Percentiles rank a stretch among this genome's conserved stretches.
phyloP scores from a whole-genome alignment of 2,329 filamentous ascomycete genomes.

The Phoma sp. region DNA sequence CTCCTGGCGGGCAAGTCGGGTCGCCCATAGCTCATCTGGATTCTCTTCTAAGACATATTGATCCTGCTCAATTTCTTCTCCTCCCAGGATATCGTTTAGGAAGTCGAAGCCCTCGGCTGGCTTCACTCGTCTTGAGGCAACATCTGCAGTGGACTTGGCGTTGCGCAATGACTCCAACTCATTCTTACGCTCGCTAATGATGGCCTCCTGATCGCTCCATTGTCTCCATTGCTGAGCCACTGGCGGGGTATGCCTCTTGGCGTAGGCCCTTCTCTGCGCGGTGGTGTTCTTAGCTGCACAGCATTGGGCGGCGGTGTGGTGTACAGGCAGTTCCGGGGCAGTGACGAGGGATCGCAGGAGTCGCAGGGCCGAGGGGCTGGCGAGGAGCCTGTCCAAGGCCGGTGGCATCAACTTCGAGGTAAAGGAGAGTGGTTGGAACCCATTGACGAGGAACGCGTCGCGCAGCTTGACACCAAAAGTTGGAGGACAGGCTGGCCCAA shows the following conservation, averaged over 20 bases:
- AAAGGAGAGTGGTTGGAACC: constrained; percentile 18
- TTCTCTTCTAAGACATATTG: constrained; percentile 13
- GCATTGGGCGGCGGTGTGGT: constrained; percentile 23
- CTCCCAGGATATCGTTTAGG: constrained; percentile 11
- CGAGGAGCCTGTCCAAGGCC: constrained; percentile 54
- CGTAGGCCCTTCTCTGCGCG: constrained; percentile 22
- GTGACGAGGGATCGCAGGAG: constrained; percentile 45
- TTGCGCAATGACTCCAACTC: constrained; percentile 16
- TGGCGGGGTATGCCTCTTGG: constrained; percentile 7
- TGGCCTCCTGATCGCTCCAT: constrained; percentile 17
- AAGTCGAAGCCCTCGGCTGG: not conserved
- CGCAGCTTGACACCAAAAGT: not conserved
- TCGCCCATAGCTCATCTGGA: constrained; percentile 47
- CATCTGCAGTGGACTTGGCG: constrained; percentile 10
- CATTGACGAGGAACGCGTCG: constrained; percentile 28
- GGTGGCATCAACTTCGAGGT: constrained; percentile 49
- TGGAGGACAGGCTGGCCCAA: constrained; percentile 16
- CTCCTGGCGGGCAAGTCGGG: constrained; percentile 49
- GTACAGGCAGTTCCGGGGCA: constrained; percentile 30
- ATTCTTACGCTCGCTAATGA: constrained; percentile 12
- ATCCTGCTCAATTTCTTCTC: not conserved
- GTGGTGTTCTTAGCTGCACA: constrained; percentile 17
- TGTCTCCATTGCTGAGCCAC: constrained; percentile 21
- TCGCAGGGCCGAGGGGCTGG: constrained; percentile 51
- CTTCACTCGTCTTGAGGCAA: not conserved